Base-by-base conservation (phyloP, 805 yeast genomes). In the Kodamaea neixiangensis region DNA sequence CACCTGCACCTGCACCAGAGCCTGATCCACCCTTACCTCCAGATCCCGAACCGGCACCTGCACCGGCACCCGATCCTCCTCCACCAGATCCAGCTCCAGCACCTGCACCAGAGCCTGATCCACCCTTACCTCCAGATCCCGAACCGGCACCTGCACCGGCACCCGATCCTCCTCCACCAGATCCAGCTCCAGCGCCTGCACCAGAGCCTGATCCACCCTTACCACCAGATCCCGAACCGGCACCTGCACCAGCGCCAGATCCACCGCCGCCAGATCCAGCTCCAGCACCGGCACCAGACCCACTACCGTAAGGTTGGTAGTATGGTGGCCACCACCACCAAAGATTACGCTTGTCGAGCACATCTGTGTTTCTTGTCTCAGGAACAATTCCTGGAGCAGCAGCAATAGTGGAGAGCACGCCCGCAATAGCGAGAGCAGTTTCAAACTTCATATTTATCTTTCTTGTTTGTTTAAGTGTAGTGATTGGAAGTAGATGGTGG, bases 361-460 rank as follows among this genome's bases (percentile, higher is more conserved):
- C 9, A 3, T 25, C 33, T 5, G 7, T 25, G 35, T 20, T 25
- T 20, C 10, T 22, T 18, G 14, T 14, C 10, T 21, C 21, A 20
- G 31, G 34, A 10, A 44, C 39, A 2, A 31, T 19, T 2, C 38
- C 39, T 31, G 46, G 39, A 11, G 46, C 39, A 31, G 46, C 47
- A 44, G 39, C 41, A 35, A 33, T 34, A 20, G 47, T 19, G 19
- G 39, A 14, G 20, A 33, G 19, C 19, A 21, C 41, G 34, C 47
- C 40, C 29, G 45, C 45, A 42, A 42, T 42, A 22, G 45, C 45
- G 19, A 42, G 15, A 21, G 45, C 45, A 13, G 45, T 42, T 42
- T 42, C 35, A 42, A 42, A 22, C 35, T 42, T 42, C 45, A 42
- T 42, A 15, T 21, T 25, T 38, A 17, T 38, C 15, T 18, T 13